Evolutionary conservation across 2,329 filamentous ascomycete genomes (phyloP).

Genomic region (Elsinoe perseae): DNA sequence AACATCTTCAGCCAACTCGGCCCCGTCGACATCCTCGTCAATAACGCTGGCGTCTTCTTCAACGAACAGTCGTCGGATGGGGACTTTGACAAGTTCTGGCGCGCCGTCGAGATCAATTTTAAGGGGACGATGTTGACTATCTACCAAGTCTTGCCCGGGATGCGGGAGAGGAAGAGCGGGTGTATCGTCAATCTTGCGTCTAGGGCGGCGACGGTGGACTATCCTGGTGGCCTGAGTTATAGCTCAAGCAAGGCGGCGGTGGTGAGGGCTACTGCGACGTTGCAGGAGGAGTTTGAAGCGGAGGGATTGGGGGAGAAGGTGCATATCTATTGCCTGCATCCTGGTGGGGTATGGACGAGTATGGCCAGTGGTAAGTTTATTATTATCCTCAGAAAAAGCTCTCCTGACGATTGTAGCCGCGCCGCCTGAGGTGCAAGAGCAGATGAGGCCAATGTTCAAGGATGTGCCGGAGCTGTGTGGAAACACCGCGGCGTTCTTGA

Average conservation of each 20-base stretch:
- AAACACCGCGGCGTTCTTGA: neutral
- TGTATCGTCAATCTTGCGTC: slow-evolving; percentile 4
- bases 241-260: slow-evolving; percentile 6
- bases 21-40: slow-evolving; percentile 13
- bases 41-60: slow-evolving; percentile 14
- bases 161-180: slow-evolving; percentile 8
- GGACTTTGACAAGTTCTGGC: slow-evolving; percentile 14
- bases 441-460: slow-evolving; percentile 10
- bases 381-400: neutral
- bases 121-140: slow-evolving; percentile 8
- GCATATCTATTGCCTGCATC: slow-evolving; percentile 1
- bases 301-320: slow-evolving; percentile 5
- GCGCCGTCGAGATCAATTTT: slow-evolving; percentile 9
- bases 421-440: slow-evolving; percentile 1
- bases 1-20: neutral
- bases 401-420: neutral
- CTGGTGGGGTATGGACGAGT: neutral
- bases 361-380: neutral
- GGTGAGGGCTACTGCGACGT: slow-evolving; percentile 1
- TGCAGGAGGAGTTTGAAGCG: slow-evolving; percentile 12
- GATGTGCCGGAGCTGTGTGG: slow-evolving; percentile 12
- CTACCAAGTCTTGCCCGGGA: slow-evolving; percentile 2
- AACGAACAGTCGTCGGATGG: slow-evolving; percentile 2
- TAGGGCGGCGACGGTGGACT: slow-evolving; percentile 5
- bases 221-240: slow-evolving; percentile 6